These are phyloP conservation scores for Aspergillus avenaceus DNA, from an alignment of 495 filamentous ascomycete species.

Conservation along the genomic window DNA sequence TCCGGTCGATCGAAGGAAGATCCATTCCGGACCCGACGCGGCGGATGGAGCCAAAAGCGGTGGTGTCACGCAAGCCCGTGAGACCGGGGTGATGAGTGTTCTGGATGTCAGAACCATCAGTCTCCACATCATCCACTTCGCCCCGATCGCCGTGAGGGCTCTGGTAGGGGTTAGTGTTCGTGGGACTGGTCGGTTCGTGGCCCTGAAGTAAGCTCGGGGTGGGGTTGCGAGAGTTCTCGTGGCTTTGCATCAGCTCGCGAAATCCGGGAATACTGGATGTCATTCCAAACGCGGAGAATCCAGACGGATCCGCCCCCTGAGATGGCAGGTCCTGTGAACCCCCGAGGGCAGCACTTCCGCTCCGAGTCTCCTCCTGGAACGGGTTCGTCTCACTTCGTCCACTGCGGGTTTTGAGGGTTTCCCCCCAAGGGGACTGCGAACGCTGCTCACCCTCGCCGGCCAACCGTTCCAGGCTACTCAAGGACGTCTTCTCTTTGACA, in stretches of 20 bases:
- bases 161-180: constrained; percentile 95
- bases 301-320: constrained; percentile 47
- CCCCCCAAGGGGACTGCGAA: constrained; percentile 51
- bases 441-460: constrained; percentile 39
- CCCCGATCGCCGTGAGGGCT: constrained; percentile 82
- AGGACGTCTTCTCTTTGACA: constrained; percentile 51
- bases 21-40: constrained; percentile 57
- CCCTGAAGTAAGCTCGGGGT: constrained; percentile 51
- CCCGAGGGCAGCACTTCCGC: constrained; percentile 75
- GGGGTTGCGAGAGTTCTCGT: constrained; percentile 54
- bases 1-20: constrained; percentile 65
- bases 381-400: constrained; percentile 77
- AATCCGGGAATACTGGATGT: constrained; percentile 64
- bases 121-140: constrained; percentile 63
- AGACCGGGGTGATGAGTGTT: constrained; percentile 54
- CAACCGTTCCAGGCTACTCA: constrained; percentile 50
- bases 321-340: constrained; percentile 68
- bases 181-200: constrained; percentile 78
- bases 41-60: constrained; percentile 45
- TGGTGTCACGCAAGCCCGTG: constrained; percentile 48
- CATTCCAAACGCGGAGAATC: constrained; percentile 74
- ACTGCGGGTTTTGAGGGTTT: constrained; percentile 45
- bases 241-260: constrained; percentile 57
- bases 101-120: constrained; percentile 55
- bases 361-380: constrained; percentile 61